Conservation (phyloP, 1,139 yeast genomes). For the Nakaseomyces delphensis region DNA sequence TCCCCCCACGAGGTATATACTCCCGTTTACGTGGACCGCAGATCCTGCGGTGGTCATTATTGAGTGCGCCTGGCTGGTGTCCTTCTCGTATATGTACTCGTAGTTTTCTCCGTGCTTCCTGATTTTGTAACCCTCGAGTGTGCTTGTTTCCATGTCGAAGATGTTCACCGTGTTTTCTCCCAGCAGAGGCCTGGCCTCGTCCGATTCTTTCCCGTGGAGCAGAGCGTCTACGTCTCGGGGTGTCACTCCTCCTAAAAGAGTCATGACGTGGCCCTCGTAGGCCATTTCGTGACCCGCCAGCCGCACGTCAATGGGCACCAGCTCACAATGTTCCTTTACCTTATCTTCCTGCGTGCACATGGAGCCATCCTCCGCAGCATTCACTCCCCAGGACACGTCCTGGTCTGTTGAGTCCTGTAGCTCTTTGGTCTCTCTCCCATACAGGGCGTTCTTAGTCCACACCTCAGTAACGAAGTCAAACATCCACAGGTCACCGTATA, state of each 20-base stretch:
- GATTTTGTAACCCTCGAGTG: slow-evolving; percentile 14
- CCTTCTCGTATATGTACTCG: slow-evolving; percentile 5
- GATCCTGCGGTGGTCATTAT: slow-evolving; percentile 7
- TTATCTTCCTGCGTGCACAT: background rate
- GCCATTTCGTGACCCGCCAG: slow-evolving; percentile 27
- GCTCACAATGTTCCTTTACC: background rate
- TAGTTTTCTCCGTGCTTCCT: background rate
- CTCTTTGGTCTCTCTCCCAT: slow-evolving; percentile 11
- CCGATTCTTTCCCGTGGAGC: slow-evolving; percentile 9
- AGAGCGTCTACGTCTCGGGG: slow-evolving; percentile 19
- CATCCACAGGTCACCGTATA: slow-evolving; percentile 43
- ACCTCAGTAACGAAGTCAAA: slow-evolving; percentile 36
- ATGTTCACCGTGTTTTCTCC: slow-evolving; percentile 12
- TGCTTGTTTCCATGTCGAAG: slow-evolving; percentile 20
- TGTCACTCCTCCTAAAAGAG: slow-evolving; percentile 26
- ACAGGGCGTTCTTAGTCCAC: slow-evolving; percentile 33
- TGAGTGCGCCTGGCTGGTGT: slow-evolving; percentile 4
- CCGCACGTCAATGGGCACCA: slow-evolving; percentile 15
- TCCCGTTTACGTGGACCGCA: slow-evolving; percentile 4
- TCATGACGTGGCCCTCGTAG: slow-evolving; percentile 19
- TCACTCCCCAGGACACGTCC: background rate
- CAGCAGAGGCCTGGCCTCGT: background rate
- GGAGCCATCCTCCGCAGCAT: background rate
- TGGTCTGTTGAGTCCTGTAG: background rate
- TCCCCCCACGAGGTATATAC: slow-evolving; percentile 6